These are phyloP conservation scores for Hypoxylon subgilvum DNA, from an alignment of 495 filamentous ascomycete species.

Conservation along the genomic window DNA sequence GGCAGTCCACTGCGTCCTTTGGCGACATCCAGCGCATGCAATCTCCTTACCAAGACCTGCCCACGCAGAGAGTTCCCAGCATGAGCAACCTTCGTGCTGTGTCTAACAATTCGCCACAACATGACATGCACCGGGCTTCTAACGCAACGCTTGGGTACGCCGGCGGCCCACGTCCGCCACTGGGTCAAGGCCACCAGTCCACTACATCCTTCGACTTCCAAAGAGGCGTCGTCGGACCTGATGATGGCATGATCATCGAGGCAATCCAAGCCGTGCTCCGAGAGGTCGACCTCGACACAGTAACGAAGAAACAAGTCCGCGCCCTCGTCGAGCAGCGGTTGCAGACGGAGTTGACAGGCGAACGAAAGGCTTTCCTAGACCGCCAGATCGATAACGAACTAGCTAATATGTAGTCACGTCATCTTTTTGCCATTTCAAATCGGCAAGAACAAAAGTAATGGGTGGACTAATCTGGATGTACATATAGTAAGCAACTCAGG, in stretches of 20 bases:
- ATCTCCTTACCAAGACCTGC: conserved; percentile 58
- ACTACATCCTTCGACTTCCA: conserved; percentile 81
- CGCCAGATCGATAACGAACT: conserved; percentile 90
- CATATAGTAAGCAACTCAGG: conserved; percentile 29
- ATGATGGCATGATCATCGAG: conserved; percentile 77
- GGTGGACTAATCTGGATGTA: conserved; percentile 30
- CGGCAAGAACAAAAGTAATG: background rate
- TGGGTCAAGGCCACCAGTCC: conserved; percentile 60
- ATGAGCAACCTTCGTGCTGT: conserved; percentile 46
- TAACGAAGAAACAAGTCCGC: conserved; percentile 97
- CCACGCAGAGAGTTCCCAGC: conserved; percentile 44
- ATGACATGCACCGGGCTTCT: conserved; percentile 42
- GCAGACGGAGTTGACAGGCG: conserved; percentile 82
- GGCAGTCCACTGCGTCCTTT: conserved; percentile 60
- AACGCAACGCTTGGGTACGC: conserved; percentile 49
- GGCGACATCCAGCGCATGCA: conserved; percentile 51
- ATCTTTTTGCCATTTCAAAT: background rate
- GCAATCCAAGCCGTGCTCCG: conserved; percentile 79
- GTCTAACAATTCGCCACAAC: conserved; percentile 41
- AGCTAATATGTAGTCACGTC: conserved; percentile 79
- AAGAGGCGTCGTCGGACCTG: conserved; percentile 67
- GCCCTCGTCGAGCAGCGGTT: conserved; percentile 90
- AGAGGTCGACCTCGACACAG: conserved; percentile 93
- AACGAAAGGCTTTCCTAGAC: conserved; percentile 84
- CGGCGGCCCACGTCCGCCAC: conserved; percentile 46